Conservation (phyloP, 2,329 filamentous ascomycete genomes). For the Rhynchosporium secalis region DNA sequence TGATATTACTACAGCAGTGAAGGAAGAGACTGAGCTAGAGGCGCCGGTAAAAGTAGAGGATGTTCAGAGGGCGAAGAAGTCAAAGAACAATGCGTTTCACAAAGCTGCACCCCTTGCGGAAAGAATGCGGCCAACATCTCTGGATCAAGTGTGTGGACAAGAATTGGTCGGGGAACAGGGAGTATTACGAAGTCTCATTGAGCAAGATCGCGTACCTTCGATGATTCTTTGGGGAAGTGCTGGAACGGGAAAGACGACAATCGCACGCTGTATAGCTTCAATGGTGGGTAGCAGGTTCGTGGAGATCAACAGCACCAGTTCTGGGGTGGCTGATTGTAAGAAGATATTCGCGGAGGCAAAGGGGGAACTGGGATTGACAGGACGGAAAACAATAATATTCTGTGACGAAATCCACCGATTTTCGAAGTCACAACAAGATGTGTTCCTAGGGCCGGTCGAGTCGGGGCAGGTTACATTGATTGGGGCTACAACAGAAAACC, state of each 20-base stretch:
- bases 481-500: conserved; percentile 95
- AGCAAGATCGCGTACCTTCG: conserved; percentile 81
- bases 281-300: conserved; percentile 84
- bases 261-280: conserved; percentile 84
- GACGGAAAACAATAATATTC: conserved; percentile 91
- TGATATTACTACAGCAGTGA: conserved; percentile 26
- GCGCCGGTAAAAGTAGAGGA: conserved; percentile 13
- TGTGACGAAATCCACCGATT: conserved; percentile 74
- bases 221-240: conserved; percentile 92
- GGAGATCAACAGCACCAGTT: conserved; percentile 92
- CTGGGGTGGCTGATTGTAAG: conserved; percentile 87
- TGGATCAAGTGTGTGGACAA: conserved; percentile 89
- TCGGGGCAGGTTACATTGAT: conserved; percentile 87
- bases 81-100: conserved; percentile 62
- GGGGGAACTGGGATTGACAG: conserved; percentile 76
- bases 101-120: conserved; percentile 84
- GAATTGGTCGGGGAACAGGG: conserved; percentile 83
- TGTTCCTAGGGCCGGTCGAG: conserved; percentile 91
- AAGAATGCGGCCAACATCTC: conserved; percentile 80
- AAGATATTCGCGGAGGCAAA: conserved; percentile 85
- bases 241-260: conserved; percentile 86
- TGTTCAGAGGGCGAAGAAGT: conserved; percentile 55
- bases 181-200: conserved; percentile 83
- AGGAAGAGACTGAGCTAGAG: conserved; percentile 22
- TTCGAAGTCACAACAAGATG: conserved; percentile 84